These are phyloP conservation scores for Athelia sp. DNA, from an alignment of 1,284 basidiomycete genomes.

Conservation along the genomic window DNA sequence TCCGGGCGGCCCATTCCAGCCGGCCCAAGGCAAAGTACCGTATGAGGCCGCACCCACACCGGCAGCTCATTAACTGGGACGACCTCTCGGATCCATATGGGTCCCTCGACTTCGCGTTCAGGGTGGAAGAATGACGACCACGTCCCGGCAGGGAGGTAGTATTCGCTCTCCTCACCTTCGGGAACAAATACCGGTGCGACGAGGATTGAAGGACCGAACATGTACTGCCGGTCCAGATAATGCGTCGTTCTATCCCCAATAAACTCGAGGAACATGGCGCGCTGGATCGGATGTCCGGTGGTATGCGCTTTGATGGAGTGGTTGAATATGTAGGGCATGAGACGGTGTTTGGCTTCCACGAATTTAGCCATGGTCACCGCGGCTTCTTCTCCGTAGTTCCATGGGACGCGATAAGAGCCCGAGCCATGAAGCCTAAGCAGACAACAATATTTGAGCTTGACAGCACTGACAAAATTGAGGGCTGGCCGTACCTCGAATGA, in stretches of 20 bases:
- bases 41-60: conserved; percentile 59
- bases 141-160: conserved; percentile 48
- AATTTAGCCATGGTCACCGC: conserved; percentile 46
- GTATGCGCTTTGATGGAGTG: conserved; percentile 45
- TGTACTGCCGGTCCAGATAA: conserved; percentile 49
- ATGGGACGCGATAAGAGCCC: no score
- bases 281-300: conserved; percentile 51
- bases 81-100: conserved; percentile 51
- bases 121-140: conserved; percentile 48
- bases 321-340: conserved; percentile 58
- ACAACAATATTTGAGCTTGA: neutral
- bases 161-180: conserved; percentile 36
- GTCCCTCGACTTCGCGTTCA: conserved; percentile 41
- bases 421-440: neutral
- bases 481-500: conserved; percentile 28
- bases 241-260: conserved; percentile 44
- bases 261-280: conserved; percentile 58
- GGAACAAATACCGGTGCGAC: conserved; percentile 49
- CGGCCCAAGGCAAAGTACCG: conserved; percentile 55
- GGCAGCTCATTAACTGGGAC: conserved; percentile 58
- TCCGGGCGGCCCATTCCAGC: conserved; percentile 53
- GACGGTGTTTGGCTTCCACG: conserved; percentile 47
- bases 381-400: conserved; percentile 32
- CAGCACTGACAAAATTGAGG: no score
- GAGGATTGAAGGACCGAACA: conserved; percentile 52